These are phyloP conservation scores for Colletotrichum filicis DNA, from an alignment of 2,329 filamentous ascomycete genomes.

Conservation along the genomic window DNA sequence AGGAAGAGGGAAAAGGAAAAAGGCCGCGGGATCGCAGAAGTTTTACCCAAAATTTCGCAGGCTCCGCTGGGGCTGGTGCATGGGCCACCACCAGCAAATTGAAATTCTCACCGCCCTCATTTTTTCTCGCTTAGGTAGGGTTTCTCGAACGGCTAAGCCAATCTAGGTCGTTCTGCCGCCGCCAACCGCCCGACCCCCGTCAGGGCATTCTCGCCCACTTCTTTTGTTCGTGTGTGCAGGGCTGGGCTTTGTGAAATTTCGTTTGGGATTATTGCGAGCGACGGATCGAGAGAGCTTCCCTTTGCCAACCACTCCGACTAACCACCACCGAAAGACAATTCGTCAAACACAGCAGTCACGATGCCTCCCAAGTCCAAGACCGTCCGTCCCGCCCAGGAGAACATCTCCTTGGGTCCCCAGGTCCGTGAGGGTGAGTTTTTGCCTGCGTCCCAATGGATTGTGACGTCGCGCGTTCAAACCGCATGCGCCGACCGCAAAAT, in stretches of 20 bases:
- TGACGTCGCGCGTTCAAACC: neutral
- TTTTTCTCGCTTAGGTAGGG: constrained; percentile 33
- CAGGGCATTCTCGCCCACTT: constrained; percentile 30
- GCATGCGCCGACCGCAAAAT: constrained; percentile 87
- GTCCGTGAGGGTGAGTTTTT: constrained; percentile 85
- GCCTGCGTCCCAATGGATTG: constrained; percentile 46
- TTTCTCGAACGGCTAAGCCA: constrained; percentile 6
- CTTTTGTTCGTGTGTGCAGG: neutral
- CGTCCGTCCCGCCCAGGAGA: constrained; percentile 89
- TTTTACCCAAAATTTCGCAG: constrained; percentile 25
- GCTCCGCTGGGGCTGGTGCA: neutral
- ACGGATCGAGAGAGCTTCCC: constrained; percentile 8
- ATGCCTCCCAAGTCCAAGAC: constrained; percentile 89
- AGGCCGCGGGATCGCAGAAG: constrained; percentile 1
- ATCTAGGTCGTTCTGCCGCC: neutral
- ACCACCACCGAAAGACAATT: constrained; percentile 44
- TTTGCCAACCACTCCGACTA: constrained; percentile 27
- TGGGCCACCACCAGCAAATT: constrained; percentile 8
- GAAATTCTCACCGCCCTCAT: constrained; percentile 10
- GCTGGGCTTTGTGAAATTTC: constrained; percentile 25
- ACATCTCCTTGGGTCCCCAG: constrained; percentile 97
- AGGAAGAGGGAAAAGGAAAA: neutral
- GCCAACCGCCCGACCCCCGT: constrained; percentile 6
- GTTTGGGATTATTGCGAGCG: constrained; percentile 2
- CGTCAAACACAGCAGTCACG: constrained; percentile 57